Evolutionary conservation across 208 protist species (phyloP), one percentile per base, ranked within the genome.

Genomic region (Crithidia brevicula): DNA sequence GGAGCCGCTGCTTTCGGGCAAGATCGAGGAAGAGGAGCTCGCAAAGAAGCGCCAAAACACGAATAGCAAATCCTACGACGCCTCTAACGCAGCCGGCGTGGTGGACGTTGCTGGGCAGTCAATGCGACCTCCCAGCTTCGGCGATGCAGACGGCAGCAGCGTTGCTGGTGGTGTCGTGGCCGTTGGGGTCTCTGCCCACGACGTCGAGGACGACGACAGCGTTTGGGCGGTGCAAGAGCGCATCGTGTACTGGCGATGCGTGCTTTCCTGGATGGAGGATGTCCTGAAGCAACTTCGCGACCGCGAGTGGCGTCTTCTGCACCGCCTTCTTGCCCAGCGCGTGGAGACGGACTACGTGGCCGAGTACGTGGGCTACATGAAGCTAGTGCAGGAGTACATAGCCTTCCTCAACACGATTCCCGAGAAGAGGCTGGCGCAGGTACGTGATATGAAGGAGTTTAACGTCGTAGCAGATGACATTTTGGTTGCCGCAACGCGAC

Each of bases 301-400:
- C 20, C 87, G 89, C 23, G 92, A 97, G 76, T 97, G 92, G 89
- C 79, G 74, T 13, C 79, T 95, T 1, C 65, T 88, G 47, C 87
- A 95, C 58, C 74, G 79, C 33, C 57, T 97, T 11, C 79, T 95
- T n/a, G 74, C 52, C 8, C 67, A 85, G 65, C 81, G 84, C 8
- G 89, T 93, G 8, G 80, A 90, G 43, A 92, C 83, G n/a, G 77
- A 58, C 56, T 95, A 86, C 72, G 81, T 86, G 15, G 34, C 72
- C 38, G 88, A 97, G 72, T 94, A 89, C 74, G 73, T 82, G 1
- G 50, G 67, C 7, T 83, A 94, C 58, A 67, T 58, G 25, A 72
- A 86, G 52, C 74, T 79, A 3, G 81, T 89, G 36, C 78, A 79
- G 15, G 79, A 92, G 46, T 94, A 92, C 74, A 77, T 94, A 47